Evolutionary conservation across 1,284 basidiomycete genomes (phyloP), one percentile per base, ranked within the genome.

Genomic region (Ganoderma leucocontextum): DNA sequence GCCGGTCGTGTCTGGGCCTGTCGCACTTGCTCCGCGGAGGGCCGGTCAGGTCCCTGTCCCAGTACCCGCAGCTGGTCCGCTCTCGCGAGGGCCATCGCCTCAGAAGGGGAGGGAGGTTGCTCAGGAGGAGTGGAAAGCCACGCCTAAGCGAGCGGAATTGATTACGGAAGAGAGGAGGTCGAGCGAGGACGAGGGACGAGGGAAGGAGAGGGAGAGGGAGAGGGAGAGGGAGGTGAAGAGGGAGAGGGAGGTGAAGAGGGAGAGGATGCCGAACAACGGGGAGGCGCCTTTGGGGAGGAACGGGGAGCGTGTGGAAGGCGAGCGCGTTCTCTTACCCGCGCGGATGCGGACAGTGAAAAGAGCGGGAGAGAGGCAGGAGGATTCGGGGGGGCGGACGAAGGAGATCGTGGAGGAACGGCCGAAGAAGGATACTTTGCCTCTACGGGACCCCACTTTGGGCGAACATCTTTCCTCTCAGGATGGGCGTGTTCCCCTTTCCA

Each of bases 1-100:
- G 49, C 75, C 75, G 10, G 64, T 76, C 22, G 78, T 79, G 12
- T 79, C 78, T 15, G 78, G 76, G 35, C 78, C 78, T 22, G 73
- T 77, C 70, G 70, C 67, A 35, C 73, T 75, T 41, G 63, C 65
- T 1, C 66, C 75, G 47, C 72, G 62, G 39, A 66, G 44, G 62
- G 39, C 39, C 12, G 64, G 22, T 13, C 66, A 60, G 17, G 63
- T 49, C 13, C 52, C 55, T 6, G 55, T 33, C 8, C 22, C 49
- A 9, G 41, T n/a, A 2, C 39, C 39, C 19, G 61, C 63, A 2
- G 55, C 59, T 17, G 55, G 13, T 0, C 33, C 59, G 29, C 55
- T 49, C 49, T 60, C 60, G 49, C 68, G 67, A 39, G 63, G 63
- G 53, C 10, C 41, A 17, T 67, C 57, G 38, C 62, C 49, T 38